Conservation (phyloP, 2,329 filamentous ascomycete genomes). For the Penicillium frequentans region DNA sequence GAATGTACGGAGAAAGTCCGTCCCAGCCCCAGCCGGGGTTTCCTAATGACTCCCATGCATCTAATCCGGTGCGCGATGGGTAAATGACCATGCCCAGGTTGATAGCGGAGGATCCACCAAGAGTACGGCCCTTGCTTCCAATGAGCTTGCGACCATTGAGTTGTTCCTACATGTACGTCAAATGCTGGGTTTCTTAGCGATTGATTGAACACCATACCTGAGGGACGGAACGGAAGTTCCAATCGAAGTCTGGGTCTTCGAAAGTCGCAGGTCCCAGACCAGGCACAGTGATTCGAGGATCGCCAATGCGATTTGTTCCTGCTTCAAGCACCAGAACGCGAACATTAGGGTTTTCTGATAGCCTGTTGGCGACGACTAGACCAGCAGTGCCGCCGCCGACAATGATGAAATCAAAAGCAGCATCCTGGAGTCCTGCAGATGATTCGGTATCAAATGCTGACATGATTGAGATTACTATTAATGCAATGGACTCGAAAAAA, state of each 20-base stretch:
- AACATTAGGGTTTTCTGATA: slow-evolving; percentile 27
- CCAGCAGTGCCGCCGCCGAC: slow-evolving; percentile 34
- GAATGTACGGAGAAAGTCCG: slow-evolving; percentile 51
- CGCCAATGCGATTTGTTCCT: slow-evolving; percentile 22
- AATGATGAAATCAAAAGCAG: slow-evolving; percentile 29
- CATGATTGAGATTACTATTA: neutral
- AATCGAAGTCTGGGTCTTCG: slow-evolving; percentile 26
- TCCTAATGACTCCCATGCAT: slow-evolving; percentile 48
- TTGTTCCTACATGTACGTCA: slow-evolving; percentile 16
- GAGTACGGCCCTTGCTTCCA: slow-evolving; percentile 49
- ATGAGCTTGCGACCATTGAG: slow-evolving; percentile 43
- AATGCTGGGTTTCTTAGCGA: too few relatives aligned
- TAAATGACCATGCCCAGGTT: slow-evolving; percentile 40
- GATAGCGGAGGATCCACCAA: slow-evolving; percentile 51
- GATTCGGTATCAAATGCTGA: neutral
- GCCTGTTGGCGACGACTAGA: slow-evolving; percentile 29
- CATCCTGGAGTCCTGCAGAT: neutral
- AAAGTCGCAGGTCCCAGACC: slow-evolving; percentile 17
- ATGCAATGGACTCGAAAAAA: neutral
- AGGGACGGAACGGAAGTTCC: slow-evolving; percentile 25
- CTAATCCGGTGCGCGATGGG: slow-evolving; percentile 37
- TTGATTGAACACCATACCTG: slow-evolving; percentile 15
- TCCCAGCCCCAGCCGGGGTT: slow-evolving; percentile 50
- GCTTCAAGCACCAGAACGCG: slow-evolving; percentile 32
- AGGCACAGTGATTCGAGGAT: slow-evolving; percentile 25